Evolutionary conservation across 2,329 filamentous ascomycete species (phyloP), one percentile per base, ranked within the genome.

Genomic region (Aspergillus sp.): DNA sequence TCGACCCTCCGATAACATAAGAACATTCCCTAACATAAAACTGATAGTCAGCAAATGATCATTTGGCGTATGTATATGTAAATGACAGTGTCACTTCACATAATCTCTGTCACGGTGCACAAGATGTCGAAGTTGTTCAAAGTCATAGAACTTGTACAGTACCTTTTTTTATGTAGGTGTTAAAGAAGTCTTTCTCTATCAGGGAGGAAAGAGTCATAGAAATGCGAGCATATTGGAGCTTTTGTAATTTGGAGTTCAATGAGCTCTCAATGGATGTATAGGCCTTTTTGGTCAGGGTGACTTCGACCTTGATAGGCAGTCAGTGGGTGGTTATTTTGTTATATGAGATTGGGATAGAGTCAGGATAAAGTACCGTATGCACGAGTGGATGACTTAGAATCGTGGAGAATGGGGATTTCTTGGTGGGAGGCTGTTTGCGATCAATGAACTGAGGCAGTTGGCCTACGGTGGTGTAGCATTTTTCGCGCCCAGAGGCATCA

Each of bases 1-100:
- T 33, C 83, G 83, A 12, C 91, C 92, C 72, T 93, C 85, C 0
- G 93, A 96, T 2, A 96, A 82, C 89, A 98, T 90, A 64, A 90
- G 74, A 49, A 96, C 79, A 69, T 91, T 87, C 5, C 91, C 91
- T 92, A 58, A 37, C 40, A 21, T 7, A n/a, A 11, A 46, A 19
- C 37, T 17, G 40, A 46, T 35, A 15, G 21, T 24, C 21, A 49
- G 23, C 19, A 17, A 37, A 15, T 15, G 46, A 21, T 27, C 12
- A 7, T 15, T 45, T n/a, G 31, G 14, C 9, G 31, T 9, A 41
- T 17, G 27, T 19, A 44, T 37, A 52, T 37, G 35, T 12, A 37
- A 37, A 37, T 14, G 14, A 37, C 35, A n/a, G 15, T 15, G 35
- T n/a, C 35, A 37, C 14, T 37, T 37, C 35, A n/a, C 35, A n/a